A percentile compares a stretch with the other conserved stretches of the same genome.
phyloP scores from a whole-genome alignment of 129 eudicot species.

The Deinandra increscens region DNA sequence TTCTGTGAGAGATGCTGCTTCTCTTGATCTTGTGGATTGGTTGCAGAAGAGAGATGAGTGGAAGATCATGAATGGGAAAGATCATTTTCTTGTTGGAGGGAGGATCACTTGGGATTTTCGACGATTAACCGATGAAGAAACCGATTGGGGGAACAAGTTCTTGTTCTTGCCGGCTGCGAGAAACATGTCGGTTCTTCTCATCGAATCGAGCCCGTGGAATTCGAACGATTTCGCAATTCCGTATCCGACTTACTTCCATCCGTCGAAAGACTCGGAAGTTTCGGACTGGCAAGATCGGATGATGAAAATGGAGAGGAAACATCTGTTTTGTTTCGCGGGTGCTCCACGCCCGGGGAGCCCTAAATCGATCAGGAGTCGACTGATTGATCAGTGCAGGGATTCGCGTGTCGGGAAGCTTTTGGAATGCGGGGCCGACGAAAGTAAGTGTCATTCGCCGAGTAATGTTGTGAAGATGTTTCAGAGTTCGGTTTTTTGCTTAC shows the following conservation, averaged over 20 bases:
- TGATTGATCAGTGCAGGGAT: constrained; percentile 65
- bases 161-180: constrained; percentile 75
- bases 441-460: constrained; percentile 81
- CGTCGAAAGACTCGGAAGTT: constrained; percentile 68
- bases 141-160: constrained; percentile 92
- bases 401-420: constrained; percentile 55
- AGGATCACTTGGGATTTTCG: constrained; percentile 91
- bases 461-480: constrained; percentile 90
- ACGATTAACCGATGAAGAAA: constrained; percentile 49
- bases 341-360: constrained; percentile 76
- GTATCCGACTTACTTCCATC: constrained; percentile 92
- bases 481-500: constrained; percentile 78
- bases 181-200: constrained; percentile 84
- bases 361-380: constrained; percentile 68
- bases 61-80: constrained; percentile 73
- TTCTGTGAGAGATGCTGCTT: constrained; percentile 65
- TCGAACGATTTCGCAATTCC: constrained; percentile 82
- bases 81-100: constrained; percentile 93
- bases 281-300: constrained; percentile 76
- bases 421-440: constrained; percentile 70
- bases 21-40: constrained; percentile 76
- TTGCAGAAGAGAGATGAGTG: constrained; percentile 70
- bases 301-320: constrained; percentile 56
- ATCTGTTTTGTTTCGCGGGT: constrained; percentile 87
- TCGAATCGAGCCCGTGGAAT: constrained; percentile 93